A percentile compares a stretch with the other conserved stretches of the same genome.
These are phyloP conservation scores for Dothistroma pini DNA, from an alignment of 2,329 filamentous ascomycete species.

Conservation along the genomic window DNA sequence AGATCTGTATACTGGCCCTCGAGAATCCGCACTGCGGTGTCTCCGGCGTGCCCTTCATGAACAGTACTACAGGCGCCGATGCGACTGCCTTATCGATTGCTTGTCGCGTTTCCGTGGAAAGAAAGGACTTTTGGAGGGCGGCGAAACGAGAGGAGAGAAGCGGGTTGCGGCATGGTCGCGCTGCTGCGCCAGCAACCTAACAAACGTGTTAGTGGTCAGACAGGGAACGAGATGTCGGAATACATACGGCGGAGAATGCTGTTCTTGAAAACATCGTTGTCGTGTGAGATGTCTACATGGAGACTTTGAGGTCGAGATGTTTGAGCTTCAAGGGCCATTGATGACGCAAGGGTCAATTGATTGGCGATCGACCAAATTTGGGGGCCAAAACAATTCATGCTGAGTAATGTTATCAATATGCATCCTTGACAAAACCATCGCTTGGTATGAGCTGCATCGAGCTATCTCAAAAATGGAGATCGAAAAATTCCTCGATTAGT, in stretches of 20 bases:
- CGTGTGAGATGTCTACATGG: conserved; percentile 3
- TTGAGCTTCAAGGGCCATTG: not conserved
- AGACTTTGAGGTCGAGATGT: not conserved
- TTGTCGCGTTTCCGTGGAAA: conserved; percentile 73
- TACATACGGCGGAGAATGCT: conserved; percentile 28
- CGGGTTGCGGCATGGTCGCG: conserved; percentile 41
- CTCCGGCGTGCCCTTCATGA: conserved; percentile 99
- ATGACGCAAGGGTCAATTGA: conserved; percentile 12
- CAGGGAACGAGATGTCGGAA: not conserved
- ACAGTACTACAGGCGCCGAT: conserved; percentile 88
- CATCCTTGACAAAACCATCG: not conserved
- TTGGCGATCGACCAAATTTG: conserved; percentile 7
- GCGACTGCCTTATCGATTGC: conserved; percentile 88
- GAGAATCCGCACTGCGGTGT: conserved; percentile 97
- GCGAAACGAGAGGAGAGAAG: conserved; percentile 44
- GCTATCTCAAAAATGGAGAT: not conserved
- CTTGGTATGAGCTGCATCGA: no score
- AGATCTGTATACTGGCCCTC: conserved; percentile 87
- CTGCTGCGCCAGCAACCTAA: conserved; percentile 47
- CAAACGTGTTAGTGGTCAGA: not conserved
- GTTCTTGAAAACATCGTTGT: conserved; percentile 31
- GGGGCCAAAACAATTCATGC: conserved; percentile 8
- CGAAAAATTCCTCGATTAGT: not conserved
- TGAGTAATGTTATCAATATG: conserved; percentile 15
- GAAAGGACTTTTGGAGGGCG: conserved; percentile 57